These are phyloP conservation scores for Botryosphaeria dothidea DNA, from an alignment of 2,329 filamentous ascomycete species.

Conservation along the genomic window DNA sequence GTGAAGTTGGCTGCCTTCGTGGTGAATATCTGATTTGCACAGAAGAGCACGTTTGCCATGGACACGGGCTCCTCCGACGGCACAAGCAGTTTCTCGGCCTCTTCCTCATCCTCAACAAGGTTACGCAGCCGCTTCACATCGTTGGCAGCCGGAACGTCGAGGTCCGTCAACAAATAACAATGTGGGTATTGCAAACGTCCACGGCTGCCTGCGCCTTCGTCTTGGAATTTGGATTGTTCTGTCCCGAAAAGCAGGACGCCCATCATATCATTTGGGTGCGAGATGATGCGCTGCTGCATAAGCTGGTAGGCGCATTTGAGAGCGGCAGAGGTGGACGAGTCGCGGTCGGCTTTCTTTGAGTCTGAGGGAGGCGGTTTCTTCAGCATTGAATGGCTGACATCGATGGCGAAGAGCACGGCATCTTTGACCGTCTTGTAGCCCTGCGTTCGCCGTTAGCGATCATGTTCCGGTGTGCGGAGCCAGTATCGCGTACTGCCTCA, in stretches of 20 bases:
- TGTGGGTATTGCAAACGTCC: constrained; percentile 74
- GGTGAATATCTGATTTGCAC: constrained; percentile 94
- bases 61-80: constrained; percentile 69
- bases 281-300: constrained; percentile 98
- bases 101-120: constrained; percentile 76
- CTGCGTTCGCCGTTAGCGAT: constrained; percentile 46
- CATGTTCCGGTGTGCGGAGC: neutral
- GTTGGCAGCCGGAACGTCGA: constrained; percentile 81
- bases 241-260: constrained; percentile 92
- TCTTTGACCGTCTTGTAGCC: constrained; percentile 92
- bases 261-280: constrained; percentile 96
- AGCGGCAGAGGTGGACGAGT: constrained; percentile 78
- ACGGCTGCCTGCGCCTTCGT: constrained; percentile 59
- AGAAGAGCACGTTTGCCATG: constrained; percentile 91
- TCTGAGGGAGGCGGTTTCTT: constrained; percentile 60
- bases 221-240: constrained; percentile 75
- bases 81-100: constrained; percentile 66
- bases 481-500: constrained; percentile 12
- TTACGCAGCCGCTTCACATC: constrained; percentile 80
- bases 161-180: constrained; percentile 86
- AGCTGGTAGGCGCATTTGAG: constrained; percentile 92
- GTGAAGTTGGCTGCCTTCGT: constrained; percentile 93
- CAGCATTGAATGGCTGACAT: constrained; percentile 87
- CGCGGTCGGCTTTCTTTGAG: constrained; percentile 72
- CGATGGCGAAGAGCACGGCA: constrained; percentile 96